Evolutionary conservation across 768 basidiomycete genomes (phyloP).

Genomic region (Suillus spraguei): DNA sequence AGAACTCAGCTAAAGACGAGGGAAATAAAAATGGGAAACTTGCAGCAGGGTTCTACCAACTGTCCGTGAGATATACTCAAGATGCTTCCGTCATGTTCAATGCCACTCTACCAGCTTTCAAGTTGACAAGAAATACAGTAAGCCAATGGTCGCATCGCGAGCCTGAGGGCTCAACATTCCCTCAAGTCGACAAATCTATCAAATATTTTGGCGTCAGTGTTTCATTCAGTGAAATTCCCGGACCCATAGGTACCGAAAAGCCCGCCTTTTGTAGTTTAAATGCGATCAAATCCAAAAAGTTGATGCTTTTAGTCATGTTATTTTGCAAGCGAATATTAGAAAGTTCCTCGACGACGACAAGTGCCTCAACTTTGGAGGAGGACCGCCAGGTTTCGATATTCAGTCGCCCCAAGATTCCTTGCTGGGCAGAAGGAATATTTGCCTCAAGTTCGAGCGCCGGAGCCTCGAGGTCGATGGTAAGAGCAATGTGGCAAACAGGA

Average conservation of each 20-base stretch:
- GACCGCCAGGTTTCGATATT: conserved; percentile 93
- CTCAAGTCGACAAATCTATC: conserved; percentile 88
- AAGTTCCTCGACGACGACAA: conserved; percentile 94
- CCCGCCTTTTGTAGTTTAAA: conserved; percentile 91
- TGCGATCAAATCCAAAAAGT: conserved; percentile 91
- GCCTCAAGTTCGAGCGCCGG: conserved; percentile 87
- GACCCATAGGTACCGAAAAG: conserved; percentile 58
- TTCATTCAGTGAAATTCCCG: not conserved
- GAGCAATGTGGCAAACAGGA: conserved; percentile 89
- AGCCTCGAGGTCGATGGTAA: conserved; percentile 96
- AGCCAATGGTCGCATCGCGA: conserved; percentile 91
- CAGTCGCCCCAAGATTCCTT: conserved; percentile 92
- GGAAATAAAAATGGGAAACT: conserved; percentile 21
- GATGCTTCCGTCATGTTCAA: conserved; percentile 90
- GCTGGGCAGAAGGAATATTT: conserved; percentile 50
- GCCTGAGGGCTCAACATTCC: conserved; percentile 98
- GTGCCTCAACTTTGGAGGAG: conserved; percentile 96
- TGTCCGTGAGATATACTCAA: conserved; percentile 95
- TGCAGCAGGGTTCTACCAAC: conserved; percentile 98
- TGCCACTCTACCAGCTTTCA: conserved; percentile 96
- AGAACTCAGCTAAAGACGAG: conserved; percentile 4
- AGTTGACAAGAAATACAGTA: conserved; percentile 94
- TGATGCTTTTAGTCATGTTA: conserved; percentile 91
- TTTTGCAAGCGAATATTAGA: conserved; percentile 82
- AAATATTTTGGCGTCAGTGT: conserved; percentile 14